Base-by-base conservation (phyloP, 1,284 basidiomycete species). In the Irpex sp. region DNA sequence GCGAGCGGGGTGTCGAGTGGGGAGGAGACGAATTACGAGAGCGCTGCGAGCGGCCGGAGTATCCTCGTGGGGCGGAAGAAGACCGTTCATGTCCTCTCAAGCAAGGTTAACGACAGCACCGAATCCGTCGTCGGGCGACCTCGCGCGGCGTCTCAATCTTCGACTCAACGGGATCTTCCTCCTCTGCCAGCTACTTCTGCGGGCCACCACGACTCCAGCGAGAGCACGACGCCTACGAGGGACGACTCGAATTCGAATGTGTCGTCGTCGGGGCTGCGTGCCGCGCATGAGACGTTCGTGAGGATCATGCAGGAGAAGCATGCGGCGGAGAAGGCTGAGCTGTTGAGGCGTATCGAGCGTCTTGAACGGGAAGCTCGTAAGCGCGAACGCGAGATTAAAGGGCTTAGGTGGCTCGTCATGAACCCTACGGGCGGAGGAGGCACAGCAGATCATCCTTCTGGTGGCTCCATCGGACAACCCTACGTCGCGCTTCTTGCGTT, bases 351-450 rank as follows among this genome's bases (percentile, higher is more conserved):
- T 13, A 76, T 84, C 13, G 78, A 80, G 62, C 69, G 67, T n/a
- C 75, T 82, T 9, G 79, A 83, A 69, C 74, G 74, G 36, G 78
- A 78, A 62, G 70, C 76, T 44, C 73, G 73, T 36, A 77, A 78
- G 67, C 77, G 78, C 67, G 81, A 77, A 66, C 71, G 76, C 62
- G 82, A 83, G 70, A 79, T 84, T 57, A 78, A 79, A 60, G 82
- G 82, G 17, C 72, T 83, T 48, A 75, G 79, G 38, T 83, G 79
- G 78, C 76, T 83, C 17, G 76, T 83, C 57, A 75, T 81, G 62
- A 77, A 83, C 64, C 26, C 54, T 36, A 36, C 7, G 21, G 34
- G 26, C 5, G 34, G 54, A 13, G 54, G 19, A 8, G 54, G 26
- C 21, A 65, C 71, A 26, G 65, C 57, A 48, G 49, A 61, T 26